These are phyloP conservation scores for Russula vinacea DNA, from an alignment of 768 basidiomycete genomes.

Conservation along the genomic window DNA sequence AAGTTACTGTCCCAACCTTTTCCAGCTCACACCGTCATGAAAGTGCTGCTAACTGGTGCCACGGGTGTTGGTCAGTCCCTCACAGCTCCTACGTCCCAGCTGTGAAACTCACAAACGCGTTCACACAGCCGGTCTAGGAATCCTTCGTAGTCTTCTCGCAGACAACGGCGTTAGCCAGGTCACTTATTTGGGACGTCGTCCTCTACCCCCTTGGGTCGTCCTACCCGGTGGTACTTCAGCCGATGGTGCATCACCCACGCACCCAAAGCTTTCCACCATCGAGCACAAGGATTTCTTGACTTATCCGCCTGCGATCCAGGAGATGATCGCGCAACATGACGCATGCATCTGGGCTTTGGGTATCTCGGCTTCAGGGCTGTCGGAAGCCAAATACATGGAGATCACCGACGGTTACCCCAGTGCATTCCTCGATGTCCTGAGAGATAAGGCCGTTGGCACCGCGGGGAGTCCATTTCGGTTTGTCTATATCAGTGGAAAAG, in stretches of 20 bases:
- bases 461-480: conserved; percentile 32
- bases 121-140: conserved; percentile 32
- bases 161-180: conserved; percentile 28
- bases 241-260: conserved; percentile 10
- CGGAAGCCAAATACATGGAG: conserved; percentile 27
- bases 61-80: conserved; percentile 26
- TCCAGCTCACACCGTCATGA: conserved; percentile 2
- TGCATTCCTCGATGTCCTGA: conserved; percentile 20
- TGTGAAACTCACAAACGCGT: neutral
- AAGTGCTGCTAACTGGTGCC: conserved; percentile 27
- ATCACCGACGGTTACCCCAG: conserved; percentile 34
- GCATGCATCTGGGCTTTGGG: conserved; percentile 36
- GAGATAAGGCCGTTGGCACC: conserved; percentile 26
- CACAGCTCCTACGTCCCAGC: too few species aligned
- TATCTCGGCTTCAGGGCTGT: conserved; percentile 18
- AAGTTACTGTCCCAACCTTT: too few species aligned
- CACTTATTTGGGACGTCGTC: conserved; percentile 33
- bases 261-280: conserved; percentile 30
- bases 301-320: conserved; percentile 27
- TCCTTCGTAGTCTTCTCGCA: conserved; percentile 29
- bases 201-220: conserved; percentile 29
- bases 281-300: conserved; percentile 29
- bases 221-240: conserved; percentile 18
- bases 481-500: conserved; percentile 34
- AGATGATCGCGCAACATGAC: conserved; percentile 30